A percentile compares a stretch with the other conserved stretches of the same genome.
These are phyloP conservation scores for Catharanthus roseus DNA, from an alignment of 257 asterid genomes.

Conservation along the genomic window DNA sequence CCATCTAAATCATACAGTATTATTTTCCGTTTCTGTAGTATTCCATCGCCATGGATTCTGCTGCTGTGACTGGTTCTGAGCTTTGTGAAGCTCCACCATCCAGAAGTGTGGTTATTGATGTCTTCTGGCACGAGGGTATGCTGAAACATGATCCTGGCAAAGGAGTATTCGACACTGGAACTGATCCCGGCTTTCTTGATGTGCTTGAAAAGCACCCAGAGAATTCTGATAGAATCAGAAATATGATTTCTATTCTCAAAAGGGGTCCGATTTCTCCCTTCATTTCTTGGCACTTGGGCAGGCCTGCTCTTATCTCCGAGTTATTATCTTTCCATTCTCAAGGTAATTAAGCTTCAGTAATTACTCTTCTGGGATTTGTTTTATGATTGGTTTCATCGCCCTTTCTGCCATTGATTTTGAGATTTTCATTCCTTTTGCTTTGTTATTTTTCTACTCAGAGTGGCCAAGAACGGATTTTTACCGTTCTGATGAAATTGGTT, in stretches of 20 bases:
- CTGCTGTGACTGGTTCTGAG: not conserved
- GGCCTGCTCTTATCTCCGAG: constrained; percentile 56
- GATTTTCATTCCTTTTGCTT: not conserved
- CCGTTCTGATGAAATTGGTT: not conserved
- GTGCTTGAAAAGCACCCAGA: constrained; percentile 91
- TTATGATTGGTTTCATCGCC: not conserved
- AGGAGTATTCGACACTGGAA: constrained; percentile 80
- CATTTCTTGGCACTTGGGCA: constrained; percentile 70
- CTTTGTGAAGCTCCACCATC: not conserved
- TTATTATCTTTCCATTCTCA: constrained; percentile 59
- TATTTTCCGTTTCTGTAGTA: not conserved
- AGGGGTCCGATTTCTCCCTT: constrained; percentile 78
- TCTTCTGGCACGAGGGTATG: constrained; percentile 88
- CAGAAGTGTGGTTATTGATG: constrained; percentile 33
- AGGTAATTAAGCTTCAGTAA: constrained; percentile 34
- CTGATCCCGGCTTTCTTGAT: constrained; percentile 87
- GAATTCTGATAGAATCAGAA: constrained; percentile 71
- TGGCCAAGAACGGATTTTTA: not conserved
- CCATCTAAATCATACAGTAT: too few relatives aligned
- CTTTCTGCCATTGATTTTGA: not conserved
- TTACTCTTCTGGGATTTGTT: not conserved
- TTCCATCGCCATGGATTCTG: not conserved
- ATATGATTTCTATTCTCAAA: constrained; percentile 73
- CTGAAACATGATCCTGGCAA: constrained; percentile 64
- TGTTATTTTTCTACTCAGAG: not conserved